Base-by-base conservation (phyloP, 169 alveolate genomes). In the Theileria parva region DNA sequence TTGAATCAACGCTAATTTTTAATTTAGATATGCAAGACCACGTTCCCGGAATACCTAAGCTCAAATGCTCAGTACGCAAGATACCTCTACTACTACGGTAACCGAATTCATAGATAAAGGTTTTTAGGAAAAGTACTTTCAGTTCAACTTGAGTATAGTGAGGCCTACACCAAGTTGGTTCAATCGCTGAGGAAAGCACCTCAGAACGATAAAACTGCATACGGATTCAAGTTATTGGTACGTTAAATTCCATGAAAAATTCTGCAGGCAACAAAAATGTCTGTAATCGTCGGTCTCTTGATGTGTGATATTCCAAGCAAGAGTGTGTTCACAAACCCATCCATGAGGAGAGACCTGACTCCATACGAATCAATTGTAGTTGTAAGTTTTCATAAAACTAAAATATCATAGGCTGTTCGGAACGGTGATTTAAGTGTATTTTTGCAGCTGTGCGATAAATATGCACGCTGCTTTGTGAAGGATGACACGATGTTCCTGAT, bases 271-370 rank as follows among this genome's bases (percentile, higher is more conserved):
- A 84, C 95, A 69, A 97, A 96, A 89, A 91, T 95, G 89, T 92
- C 96, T 13, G 94, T 97, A 17, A 94, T 97, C 11, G 98, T 96
- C 4, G 97, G 95, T 77, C 87, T 97, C 70, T 88, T 97, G 48
- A 97, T 97, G 99, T 98, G 99, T 0, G 99, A 96, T 79, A 95
- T 97, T 23, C 99, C 99, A 6, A 96, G 95, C 72, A 86, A 98
- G n/a, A 92, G 96, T 28, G 87, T 92, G 30, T 96, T 97, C 77
- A 94, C 95, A 67, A 87, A 91, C 74, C 87, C 96, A 55, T 88
- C 81, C 66, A 91, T 92, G 92, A 85, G 91, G 73, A 91, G 93
- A 34, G 95, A 88, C 32, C 93, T 96, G 32, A 80, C 84, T 51
- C 98, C 99, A 2, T 97, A 97, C 88, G 94, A 92, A 50, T 85